Evolutionary conservation across 371 early-diverging fungal genomes (phyloP).

Genomic region (Smittium culicis): DNA sequence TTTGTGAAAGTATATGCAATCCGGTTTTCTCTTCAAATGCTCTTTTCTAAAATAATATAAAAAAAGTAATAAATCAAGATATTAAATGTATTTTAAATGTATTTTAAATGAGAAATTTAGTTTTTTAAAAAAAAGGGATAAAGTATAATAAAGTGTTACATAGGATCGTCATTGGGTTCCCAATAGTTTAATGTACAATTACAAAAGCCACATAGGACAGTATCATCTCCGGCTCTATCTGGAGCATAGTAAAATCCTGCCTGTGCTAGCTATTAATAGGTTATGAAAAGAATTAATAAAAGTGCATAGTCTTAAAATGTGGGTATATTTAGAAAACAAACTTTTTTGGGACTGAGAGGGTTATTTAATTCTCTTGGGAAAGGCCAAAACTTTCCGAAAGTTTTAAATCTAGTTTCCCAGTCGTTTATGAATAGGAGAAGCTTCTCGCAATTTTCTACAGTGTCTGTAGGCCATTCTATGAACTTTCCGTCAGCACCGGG

Average conservation of each 20-base stretch:
- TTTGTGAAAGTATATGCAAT: neutral
- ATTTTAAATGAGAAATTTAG: neutral
- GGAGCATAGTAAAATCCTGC: conserved; percentile 37
- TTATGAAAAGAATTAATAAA: conserved; percentile 13
- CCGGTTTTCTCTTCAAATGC: neutral
- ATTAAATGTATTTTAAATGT: no score
- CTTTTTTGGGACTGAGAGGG: conserved; percentile 25
- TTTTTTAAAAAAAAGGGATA: neutral
- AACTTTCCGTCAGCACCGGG: conserved; percentile 18
- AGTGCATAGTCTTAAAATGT: neutral
- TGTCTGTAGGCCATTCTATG: conserved; percentile 19
- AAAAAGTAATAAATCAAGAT: no score
- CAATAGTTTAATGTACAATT: conserved; percentile 32
- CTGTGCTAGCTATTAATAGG: conserved; percentile 20
- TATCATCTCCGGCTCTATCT: conserved; percentile 27
- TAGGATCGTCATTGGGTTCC: conserved; percentile 35
- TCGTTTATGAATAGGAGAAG: conserved; percentile 14
- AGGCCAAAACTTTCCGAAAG: conserved; percentile 31
- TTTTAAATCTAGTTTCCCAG: conserved; percentile 18
- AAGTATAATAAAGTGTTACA: neutral
- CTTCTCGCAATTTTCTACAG: conserved; percentile 6
- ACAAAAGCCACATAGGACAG: conserved; percentile 31
- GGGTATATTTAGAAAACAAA: neutral
- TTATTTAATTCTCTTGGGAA: conserved; percentile 22
- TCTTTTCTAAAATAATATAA: neutral